These are phyloP conservation scores for Cicer pinnatifidum DNA, from an alignment of 306 rosid species.

Conservation along the genomic window DNA sequence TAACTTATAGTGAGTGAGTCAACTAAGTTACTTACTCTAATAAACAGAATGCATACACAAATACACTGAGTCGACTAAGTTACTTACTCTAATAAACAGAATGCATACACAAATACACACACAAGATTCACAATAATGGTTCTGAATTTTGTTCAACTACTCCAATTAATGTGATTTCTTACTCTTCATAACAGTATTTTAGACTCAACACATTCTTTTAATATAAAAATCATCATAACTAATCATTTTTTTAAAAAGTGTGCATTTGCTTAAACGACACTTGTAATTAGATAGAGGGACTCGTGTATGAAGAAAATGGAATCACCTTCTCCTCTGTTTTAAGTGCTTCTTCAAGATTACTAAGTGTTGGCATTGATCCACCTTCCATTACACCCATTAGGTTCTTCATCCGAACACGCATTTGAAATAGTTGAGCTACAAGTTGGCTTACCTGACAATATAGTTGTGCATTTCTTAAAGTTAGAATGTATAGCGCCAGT, in stretches of 20 bases:
- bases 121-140: conserved; percentile 22
- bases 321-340: conserved; percentile 87
- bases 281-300: too few species aligned
- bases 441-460: conserved; percentile 79
- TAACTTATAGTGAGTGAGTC: too few species aligned
- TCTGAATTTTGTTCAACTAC: background rate
- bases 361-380: conserved; percentile 79
- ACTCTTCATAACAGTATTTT: too few species aligned
- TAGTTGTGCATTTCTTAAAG: conserved; percentile 37
- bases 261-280: too few species aligned
- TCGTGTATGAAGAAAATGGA: conserved; percentile 28
- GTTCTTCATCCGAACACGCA: conserved; percentile 94
- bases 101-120: conserved; percentile 30
- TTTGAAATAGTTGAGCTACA: conserved; percentile 92
- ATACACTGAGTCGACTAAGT: background rate
- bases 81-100: conserved; percentile 11
- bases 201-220: too few species aligned
- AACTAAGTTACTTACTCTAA: background rate
- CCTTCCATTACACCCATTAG: conserved; percentile 94
- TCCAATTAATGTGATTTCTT: too few species aligned
- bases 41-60: conserved; percentile 24
- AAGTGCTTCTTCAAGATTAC: conserved; percentile 88
- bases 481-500: conserved; percentile 28
- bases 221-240: too few species aligned
- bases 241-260: too few species aligned